Base-by-base conservation (phyloP, 2,329 filamentous ascomycete species). In the Orbilia blumenaviensis region DNA sequence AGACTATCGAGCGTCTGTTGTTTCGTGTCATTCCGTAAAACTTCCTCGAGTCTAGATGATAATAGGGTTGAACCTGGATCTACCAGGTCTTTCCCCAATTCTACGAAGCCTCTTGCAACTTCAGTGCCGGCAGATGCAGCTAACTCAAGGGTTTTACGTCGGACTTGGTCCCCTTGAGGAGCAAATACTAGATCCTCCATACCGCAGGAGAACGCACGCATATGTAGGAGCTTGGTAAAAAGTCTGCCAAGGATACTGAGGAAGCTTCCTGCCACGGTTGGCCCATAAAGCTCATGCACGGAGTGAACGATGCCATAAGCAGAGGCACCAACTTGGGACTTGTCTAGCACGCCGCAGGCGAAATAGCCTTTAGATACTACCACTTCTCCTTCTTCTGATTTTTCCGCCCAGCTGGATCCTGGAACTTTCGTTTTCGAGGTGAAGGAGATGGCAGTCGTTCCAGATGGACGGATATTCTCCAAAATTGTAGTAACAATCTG, bases 151-250 rank as follows among this genome's bases (percentile, higher is more conserved):
- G 90, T 89, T 78, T 91, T 85, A 78, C 87, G 88, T 44, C 95
- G 89, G 63, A 87, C 85, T 66, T 85, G 84, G 81, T 99, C 93
- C 63, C 95, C 94, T 77, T 91, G 85, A 0, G 88, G 85, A 0
- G 94, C 98, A 61, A 99, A 88, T 71, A 91, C 89, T 72, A 99
- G 86, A 85, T 99, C 96, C 81, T 99, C 94, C 83, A 99, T 97
- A 82, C 96, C 96, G 83, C 95, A 99, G 78, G 92, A 95, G 82
- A 98, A 98, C 1, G 94, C 95, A 61, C 94, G 88, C 90, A 97
- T 96, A 81, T 95, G 92, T 76, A 98, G 86, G 78, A 94, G 91
- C 80, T 94, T 91, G 0, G 95, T 99, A 78, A 99, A 84, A 25
- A 99, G 86, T 68, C 95, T 89, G 64, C 95, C 95, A 66, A 99